Evolutionary conservation across 768 basidiomycete species (phyloP), one percentile per base, ranked within the genome.

Genomic region (Boletus huronensis): DNA sequence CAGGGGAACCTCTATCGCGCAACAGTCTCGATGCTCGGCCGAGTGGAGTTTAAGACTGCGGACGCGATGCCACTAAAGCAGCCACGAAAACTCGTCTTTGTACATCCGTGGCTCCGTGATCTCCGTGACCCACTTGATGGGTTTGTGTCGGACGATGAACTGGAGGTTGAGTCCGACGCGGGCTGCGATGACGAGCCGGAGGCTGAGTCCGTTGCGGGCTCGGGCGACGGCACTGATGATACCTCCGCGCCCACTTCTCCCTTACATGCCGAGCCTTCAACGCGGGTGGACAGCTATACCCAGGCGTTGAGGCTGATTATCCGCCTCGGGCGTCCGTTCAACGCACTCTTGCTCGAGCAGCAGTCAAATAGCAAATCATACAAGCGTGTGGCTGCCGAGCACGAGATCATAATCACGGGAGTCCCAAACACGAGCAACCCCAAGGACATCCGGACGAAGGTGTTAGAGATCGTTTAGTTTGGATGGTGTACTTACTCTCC

Each of bases 261-360:
- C 40, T 23, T 14, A 13, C 21, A 40, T 23, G 21, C 40, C 6
- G 13, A 40, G 7, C 40, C 32, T 34, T 44, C 34, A 17, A 11
- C 28, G 6, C 29, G 7, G 0, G 25, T 36, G 5, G 54, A 52
- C 31, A 16, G 9, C 16, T 41, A 19, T 25, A 32, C 32, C 5
- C 52, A 6, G 6, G 55, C 55, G 6, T 19, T 54, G 46, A 44
- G 21, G 14, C 21, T 58, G 28, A 29, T 60, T 14, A 44, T 19
- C 17, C 35, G 21, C n/a, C 48, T 59, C 16, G 32, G 25, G 21
- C 39, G 21, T 5, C 28, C 51, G 6, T 59, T 57, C 48, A 26
- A 42, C 5, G 46, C 49, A 9, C 32, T 48, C 25, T 35, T 60
- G 26, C 57, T 60, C 0, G 45, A 47, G 36, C 14, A 31, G 13